These are phyloP conservation scores for Paecilomyces dactylethromorphus DNA, from an alignment of 2,329 filamentous ascomycete genomes.

Conservation along the genomic window DNA sequence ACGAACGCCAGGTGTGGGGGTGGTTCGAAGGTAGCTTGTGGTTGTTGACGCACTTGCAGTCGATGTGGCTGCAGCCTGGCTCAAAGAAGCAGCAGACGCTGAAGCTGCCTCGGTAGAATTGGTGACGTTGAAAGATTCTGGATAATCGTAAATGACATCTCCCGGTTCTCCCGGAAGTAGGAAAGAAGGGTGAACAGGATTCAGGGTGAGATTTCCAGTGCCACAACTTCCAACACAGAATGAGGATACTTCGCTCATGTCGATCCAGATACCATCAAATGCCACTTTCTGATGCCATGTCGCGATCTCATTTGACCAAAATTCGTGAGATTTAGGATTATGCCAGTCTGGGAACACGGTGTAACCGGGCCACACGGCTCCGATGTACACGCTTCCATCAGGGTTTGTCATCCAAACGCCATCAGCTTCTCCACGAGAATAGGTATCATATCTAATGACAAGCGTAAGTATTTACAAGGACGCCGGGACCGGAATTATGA, in stretches of 20 bases:
- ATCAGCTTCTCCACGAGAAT: constrained; percentile 43
- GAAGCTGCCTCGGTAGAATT: constrained; percentile 62
- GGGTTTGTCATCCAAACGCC: constrained; percentile 48
- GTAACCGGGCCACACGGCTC: constrained; percentile 52
- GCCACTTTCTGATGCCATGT: constrained; percentile 47
- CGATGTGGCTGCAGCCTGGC: constrained; percentile 41
- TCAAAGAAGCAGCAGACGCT: constrained; percentile 49
- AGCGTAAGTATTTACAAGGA: constrained; percentile 10
- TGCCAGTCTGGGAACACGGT: constrained; percentile 58
- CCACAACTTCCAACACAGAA: constrained; percentile 70
- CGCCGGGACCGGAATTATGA: background rate
- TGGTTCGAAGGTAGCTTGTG: constrained; percentile 50
- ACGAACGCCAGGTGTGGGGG: constrained; percentile 56
- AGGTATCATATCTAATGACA: constrained; percentile 44
- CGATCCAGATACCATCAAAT: constrained; percentile 53
- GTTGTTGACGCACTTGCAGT: constrained; percentile 25
- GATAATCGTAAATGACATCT: constrained; percentile 54
- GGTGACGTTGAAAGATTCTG: constrained; percentile 63
- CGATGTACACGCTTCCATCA: constrained; percentile 50
- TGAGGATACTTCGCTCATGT: constrained; percentile 56
- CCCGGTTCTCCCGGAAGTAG: constrained; percentile 58
- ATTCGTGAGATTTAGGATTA: constrained; percentile 52
- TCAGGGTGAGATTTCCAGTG: constrained; percentile 55
- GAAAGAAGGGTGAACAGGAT: constrained; percentile 64
- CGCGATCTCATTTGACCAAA: constrained; percentile 52